phyloP scores from a whole-genome alignment of 2,329 filamentous ascomycete species.

The Blastomyces silverae region DNA sequence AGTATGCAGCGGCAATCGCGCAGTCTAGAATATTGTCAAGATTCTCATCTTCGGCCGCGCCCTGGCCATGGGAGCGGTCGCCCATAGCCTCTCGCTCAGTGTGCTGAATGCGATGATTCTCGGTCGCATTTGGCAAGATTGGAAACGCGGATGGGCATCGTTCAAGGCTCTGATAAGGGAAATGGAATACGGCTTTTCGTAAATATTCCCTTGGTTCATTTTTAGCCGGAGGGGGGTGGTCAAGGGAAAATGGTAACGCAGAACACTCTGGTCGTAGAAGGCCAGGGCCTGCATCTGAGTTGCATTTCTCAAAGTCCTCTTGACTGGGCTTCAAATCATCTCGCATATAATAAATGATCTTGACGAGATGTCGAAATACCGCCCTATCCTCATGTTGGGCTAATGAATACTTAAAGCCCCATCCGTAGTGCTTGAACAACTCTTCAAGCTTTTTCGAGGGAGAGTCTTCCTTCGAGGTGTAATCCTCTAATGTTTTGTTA shows the following conservation, averaged over 20 bases:
- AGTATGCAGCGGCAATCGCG: constrained; percentile 31
- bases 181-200: constrained; percentile 26
- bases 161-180: constrained; percentile 30
- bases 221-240: constrained; percentile 6
- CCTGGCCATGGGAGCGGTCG: constrained; percentile 29
- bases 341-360: constrained; percentile 20
- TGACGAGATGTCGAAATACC: constrained; percentile 14
- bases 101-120: background rate
- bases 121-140: background rate
- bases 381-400: background rate
- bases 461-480: constrained; percentile 13
- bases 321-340: constrained; percentile 16
- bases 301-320: constrained; percentile 18
- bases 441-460: constrained; percentile 15
- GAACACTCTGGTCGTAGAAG: constrained; percentile 18
- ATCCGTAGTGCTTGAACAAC: constrained; percentile 19
- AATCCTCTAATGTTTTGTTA: constrained; percentile 12
- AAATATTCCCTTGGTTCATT: constrained; percentile 21
- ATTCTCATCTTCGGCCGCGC: constrained; percentile 25
- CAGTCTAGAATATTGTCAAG: constrained; percentile 28
- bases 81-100: constrained; percentile 7
- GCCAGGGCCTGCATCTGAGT: constrained; percentile 20
- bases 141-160: constrained; percentile 25
- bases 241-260: constrained; percentile 17
- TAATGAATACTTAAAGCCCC: constrained; percentile 15